Evolutionary conservation across 805 yeast species (phyloP).

Genomic region (Ogataea saltuana): DNA sequence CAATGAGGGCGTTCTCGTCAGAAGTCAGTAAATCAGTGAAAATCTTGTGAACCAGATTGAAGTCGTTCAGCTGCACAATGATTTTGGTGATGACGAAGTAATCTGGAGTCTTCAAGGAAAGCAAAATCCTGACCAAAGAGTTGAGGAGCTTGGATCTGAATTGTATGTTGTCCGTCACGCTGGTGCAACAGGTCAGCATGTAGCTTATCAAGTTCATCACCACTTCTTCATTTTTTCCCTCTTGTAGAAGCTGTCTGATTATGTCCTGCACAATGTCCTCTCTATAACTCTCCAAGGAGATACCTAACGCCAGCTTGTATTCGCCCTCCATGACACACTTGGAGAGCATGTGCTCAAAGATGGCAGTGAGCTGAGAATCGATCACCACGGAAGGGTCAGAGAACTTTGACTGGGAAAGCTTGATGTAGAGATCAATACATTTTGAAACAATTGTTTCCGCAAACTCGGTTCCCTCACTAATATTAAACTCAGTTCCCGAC

Average conservation of each 20-base stretch:
- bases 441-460: conserved; percentile 92
- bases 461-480: conserved; percentile 76
- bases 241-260: conserved; percentile 41
- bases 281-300: conserved; percentile 84
- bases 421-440: conserved; percentile 82
- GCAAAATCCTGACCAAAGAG: conserved; percentile 59
- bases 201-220: conserved; percentile 64
- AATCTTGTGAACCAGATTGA: conserved; percentile 63
- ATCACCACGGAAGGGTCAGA: conserved; percentile 37
- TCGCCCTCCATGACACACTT: conserved; percentile 77
- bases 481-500: conserved; percentile 78
- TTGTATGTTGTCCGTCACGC: conserved; percentile 60
- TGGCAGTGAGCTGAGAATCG: conserved; percentile 61
- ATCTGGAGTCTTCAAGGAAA: conserved; percentile 65
- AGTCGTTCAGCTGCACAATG: conserved; percentile 83
- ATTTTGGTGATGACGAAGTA: conserved; percentile 83
- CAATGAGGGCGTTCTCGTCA: conserved; percentile 51
- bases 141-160: conserved; percentile 69
- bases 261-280: conserved; percentile 73
- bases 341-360: conserved; percentile 84
- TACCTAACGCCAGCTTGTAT: conserved; percentile 80
- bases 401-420: conserved; percentile 54
- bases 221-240: conserved; percentile 48
- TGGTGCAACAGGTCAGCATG: conserved; percentile 70
- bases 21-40: conserved; percentile 58